Percentiles rank a stretch among this genome's conserved stretches.
These are phyloP conservation scores for Cucurbita maxima DNA, from an alignment of 306 rosid species.

Conservation along the genomic window DNA sequence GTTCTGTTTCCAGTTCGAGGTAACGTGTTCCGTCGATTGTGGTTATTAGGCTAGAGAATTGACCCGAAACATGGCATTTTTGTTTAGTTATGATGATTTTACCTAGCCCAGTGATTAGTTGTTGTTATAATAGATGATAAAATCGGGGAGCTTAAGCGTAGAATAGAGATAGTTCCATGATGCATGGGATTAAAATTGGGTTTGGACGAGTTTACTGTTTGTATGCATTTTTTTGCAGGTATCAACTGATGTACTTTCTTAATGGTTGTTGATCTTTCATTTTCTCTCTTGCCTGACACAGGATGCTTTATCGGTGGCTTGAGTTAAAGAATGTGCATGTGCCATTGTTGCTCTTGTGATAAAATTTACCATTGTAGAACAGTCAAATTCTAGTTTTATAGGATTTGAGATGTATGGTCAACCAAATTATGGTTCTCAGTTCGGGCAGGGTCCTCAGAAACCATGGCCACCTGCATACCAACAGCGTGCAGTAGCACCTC, in stretches of 20 bases:
- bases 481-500: constrained; percentile 20
- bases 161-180: not conserved
- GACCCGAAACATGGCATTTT: not conserved
- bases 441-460: constrained; percentile 29
- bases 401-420: constrained; percentile 48
- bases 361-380: not conserved
- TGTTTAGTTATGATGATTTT: not conserved
- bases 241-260: not conserved
- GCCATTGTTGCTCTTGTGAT: constrained; percentile 13
- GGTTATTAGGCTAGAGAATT: not conserved
- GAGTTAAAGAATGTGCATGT: constrained; percentile 8
- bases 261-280: not conserved
- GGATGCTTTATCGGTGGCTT: not conserved
- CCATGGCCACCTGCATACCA: constrained; percentile 32
- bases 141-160: not conserved
- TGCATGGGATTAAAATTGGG: not conserved
- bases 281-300: not conserved
- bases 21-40: not conserved
- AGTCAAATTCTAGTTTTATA: not conserved
- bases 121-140: not conserved
- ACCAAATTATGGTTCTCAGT: constrained; percentile 31
- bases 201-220: not conserved
- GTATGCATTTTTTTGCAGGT: too few relatives aligned
- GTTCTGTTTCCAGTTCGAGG: not conserved
- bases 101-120: not conserved